phyloP scores from a whole-genome alignment of 1,284 basidiomycete species.

The Ustilago tritici region DNA sequence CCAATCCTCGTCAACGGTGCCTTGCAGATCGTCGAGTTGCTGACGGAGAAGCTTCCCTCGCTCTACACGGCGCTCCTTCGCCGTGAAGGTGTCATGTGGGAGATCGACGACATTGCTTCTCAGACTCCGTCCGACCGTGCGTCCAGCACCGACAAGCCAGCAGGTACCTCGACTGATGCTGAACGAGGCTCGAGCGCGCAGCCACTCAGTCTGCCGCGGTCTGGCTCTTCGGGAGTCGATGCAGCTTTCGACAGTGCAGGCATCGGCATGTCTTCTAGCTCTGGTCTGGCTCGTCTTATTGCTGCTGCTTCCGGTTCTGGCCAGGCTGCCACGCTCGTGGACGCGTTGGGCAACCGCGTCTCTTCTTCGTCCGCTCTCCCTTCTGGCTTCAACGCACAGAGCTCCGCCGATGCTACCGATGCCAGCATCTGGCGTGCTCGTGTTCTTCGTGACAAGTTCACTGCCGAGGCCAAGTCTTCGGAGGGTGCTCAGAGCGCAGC shows the following conservation, averaged over 20 bases:
- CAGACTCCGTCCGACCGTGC: conserved; percentile 73
- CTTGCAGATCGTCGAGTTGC: conserved; percentile 68
- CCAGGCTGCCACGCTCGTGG: conserved; percentile 18
- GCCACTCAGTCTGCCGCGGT: conserved; percentile 27
- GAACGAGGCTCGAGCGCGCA: conserved; percentile 65
- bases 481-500: conserved; percentile 54
- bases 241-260: conserved; percentile 18
- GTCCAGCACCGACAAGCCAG: conserved; percentile 82
- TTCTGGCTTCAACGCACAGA: conserved; percentile 33
- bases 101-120: conserved; percentile 64
- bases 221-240: conserved; percentile 12
- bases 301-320: conserved; percentile 34
- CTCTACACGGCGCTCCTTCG: conserved; percentile 60
- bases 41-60: conserved; percentile 59
- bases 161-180: conserved; percentile 77
- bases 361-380: conserved; percentile 21
- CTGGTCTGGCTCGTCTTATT: conserved; percentile 41
- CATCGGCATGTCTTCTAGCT: conserved; percentile 24
- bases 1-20: conserved; percentile 54
- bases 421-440: conserved; percentile 65
- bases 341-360: conserved; percentile 24
- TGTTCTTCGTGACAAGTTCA: conserved; percentile 54
- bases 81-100: conserved; percentile 66
- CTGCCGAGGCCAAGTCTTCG: conserved; percentile 47
- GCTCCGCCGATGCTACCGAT: conserved; percentile 50